A percentile compares a stretch with the other conserved stretches of the same genome.
phyloP scores from a whole-genome alignment of 257 asterid genomes.

The Primulina tabacum region DNA sequence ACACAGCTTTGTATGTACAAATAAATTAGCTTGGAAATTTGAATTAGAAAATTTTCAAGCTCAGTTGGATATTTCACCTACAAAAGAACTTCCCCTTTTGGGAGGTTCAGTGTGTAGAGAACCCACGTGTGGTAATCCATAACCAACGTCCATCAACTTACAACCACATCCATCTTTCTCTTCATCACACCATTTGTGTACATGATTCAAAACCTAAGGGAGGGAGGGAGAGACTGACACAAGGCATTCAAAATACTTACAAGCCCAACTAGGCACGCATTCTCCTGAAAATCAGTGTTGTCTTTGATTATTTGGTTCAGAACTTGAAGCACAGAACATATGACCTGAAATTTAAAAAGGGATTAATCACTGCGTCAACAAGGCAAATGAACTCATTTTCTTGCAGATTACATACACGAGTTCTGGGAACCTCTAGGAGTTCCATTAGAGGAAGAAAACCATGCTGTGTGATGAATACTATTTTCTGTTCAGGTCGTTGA shows the following conservation, averaged over 20 bases:
- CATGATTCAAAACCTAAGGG: conserved; percentile 18
- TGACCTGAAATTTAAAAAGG: conserved; percentile 48
- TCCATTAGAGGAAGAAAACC: conserved; percentile 96
- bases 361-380: conserved; percentile 20
- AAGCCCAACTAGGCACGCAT: conserved; percentile 97
- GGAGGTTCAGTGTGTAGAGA: not conserved
- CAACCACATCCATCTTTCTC: not conserved
- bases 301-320: conserved; percentile 87
- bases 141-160: not conserved
- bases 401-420: conserved; percentile 59
- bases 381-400: conserved; percentile 18
- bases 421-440: conserved; percentile 84
- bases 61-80: not conserved
- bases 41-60: not conserved
- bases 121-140: not conserved
- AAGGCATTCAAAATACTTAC: conserved; percentile 52
- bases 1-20: too few species aligned
- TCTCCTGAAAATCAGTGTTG: conserved; percentile 87
- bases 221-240: conserved; percentile 13
- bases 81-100: not conserved
- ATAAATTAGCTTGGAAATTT: not conserved
- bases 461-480: conserved; percentile 86
- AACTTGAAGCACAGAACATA: conserved; percentile 88
- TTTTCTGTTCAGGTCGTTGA: conserved; percentile 89
- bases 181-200: conserved; percentile 2